These are phyloP conservation scores for Vitis cinerea DNA, from an alignment of 164 flowering plant species.

Conservation along the genomic window DNA sequence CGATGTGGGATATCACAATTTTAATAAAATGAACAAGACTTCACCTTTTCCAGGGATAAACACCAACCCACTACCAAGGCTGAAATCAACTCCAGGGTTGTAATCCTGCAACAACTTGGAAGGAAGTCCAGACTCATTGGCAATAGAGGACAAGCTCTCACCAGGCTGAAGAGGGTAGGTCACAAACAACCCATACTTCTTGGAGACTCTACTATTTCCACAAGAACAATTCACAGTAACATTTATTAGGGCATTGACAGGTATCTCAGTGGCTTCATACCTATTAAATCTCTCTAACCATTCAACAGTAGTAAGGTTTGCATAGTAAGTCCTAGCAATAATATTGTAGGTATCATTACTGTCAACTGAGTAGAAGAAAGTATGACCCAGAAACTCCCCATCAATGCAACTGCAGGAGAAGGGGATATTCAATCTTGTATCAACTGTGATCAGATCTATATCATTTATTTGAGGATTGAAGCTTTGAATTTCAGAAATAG, in stretches of 20 bases:
- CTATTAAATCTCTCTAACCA: slow-evolving; percentile 11
- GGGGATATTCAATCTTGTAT: slow-evolving; percentile 31
- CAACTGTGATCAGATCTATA: slow-evolving; percentile 16
- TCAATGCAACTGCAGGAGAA: slow-evolving; percentile 40
- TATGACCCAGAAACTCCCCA: slow-evolving; percentile 22
- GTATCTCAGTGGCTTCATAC: slow-evolving; percentile 11
- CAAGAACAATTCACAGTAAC: slow-evolving; percentile 53
- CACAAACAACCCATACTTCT: slow-evolving; percentile 44
- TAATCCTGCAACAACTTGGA: slow-evolving; percentile 26
- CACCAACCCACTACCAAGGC: slow-evolving; percentile 27
- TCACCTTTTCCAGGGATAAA: slow-evolving; percentile 39
- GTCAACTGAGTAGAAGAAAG: neutral
- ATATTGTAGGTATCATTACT: slow-evolving; percentile 16
- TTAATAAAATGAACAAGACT: neutral
- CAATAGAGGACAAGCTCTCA: slow-evolving; percentile 29
- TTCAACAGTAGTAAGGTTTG: slow-evolving; percentile 26
- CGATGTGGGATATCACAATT: neutral
- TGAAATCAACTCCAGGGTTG: slow-evolving; percentile 26
- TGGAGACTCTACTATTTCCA: slow-evolving; percentile 31
- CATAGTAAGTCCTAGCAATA: slow-evolving; percentile 14
- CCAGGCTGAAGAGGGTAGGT: slow-evolving; percentile 44
- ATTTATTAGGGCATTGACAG: slow-evolving; percentile 21
- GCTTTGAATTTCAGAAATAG: neutral
- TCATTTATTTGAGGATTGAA: slow-evolving; percentile 30
- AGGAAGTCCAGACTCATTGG: slow-evolving; percentile 9